These are phyloP conservation scores for Pisolithus tinctorius DNA, from an alignment of 768 basidiomycete species.

Conservation along the genomic window DNA sequence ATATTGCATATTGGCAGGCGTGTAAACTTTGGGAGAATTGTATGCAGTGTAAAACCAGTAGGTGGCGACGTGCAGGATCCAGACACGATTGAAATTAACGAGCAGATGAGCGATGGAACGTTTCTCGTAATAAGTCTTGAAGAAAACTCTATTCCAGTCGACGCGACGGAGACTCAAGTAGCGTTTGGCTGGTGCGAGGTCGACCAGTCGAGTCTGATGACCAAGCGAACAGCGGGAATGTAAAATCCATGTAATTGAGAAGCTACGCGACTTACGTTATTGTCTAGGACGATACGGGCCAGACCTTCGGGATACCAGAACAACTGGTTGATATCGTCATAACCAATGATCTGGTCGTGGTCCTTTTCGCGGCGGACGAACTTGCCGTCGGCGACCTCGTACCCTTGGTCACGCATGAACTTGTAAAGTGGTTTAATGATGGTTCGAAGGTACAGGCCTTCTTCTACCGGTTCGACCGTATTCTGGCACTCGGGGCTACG, in stretches of 20 bases:
- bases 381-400: slow-evolving; percentile 92
- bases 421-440: slow-evolving; percentile 93
- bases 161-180: slow-evolving; percentile 89
- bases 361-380: slow-evolving; percentile 93
- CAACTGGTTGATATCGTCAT: slow-evolving; percentile 98
- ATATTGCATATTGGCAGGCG: slow-evolving; percentile 51
- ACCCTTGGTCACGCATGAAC: slow-evolving; percentile 96
- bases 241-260: not conserved
- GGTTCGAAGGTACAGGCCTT: slow-evolving; percentile 86
- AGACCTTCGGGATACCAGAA: slow-evolving; percentile 99
- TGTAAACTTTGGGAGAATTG: slow-evolving; percentile 91
- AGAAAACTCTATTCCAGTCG: slow-evolving; percentile 93
- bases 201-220: slow-evolving; percentile 79
- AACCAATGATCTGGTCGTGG: slow-evolving; percentile 95
- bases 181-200: slow-evolving; percentile 85
- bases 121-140: slow-evolving; percentile 98
- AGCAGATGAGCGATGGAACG: slow-evolving; percentile 89
- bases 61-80: slow-evolving; percentile 91
- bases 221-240: slow-evolving; percentile 6
- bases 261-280: slow-evolving; percentile 53
- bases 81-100: slow-evolving; percentile 98
- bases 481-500: slow-evolving; percentile 97
- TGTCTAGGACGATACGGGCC: slow-evolving; percentile 81
- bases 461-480: slow-evolving; percentile 84
- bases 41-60: slow-evolving; percentile 99